phyloP scores from a whole-genome alignment of 768 basidiomycete genomes.

The Cantharellus anzutake region DNA sequence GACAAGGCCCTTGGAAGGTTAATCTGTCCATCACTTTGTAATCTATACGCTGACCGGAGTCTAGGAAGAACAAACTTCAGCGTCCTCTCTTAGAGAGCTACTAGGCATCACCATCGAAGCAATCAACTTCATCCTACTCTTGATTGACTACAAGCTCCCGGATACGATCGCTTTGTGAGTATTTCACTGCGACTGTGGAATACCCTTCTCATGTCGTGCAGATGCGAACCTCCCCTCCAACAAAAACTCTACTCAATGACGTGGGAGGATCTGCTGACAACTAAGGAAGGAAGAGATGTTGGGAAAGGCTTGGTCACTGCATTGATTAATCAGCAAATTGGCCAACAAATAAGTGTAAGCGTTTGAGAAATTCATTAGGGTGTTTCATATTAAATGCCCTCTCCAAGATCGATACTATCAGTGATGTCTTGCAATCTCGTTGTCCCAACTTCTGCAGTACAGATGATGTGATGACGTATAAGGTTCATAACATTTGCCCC shows the following conservation, averaged over 20 bases:
- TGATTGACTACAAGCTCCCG: conserved; percentile 78
- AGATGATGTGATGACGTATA: conserved; percentile 95
- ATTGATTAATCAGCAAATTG: conserved; percentile 95
- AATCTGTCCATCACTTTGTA: background rate
- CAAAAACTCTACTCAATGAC: conserved; percentile 48
- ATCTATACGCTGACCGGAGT: conserved; percentile 6
- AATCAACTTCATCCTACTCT: conserved; percentile 76
- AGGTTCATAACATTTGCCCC: conserved; percentile 27
- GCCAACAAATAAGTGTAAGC: conserved; percentile 82
- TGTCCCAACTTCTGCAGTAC: conserved; percentile 97
- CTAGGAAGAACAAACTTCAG: conserved; percentile 66
- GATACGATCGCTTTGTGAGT: conserved; percentile 68
- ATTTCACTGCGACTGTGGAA: background rate
- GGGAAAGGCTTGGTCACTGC: conserved; percentile 85
- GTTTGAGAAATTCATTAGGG: background rate
- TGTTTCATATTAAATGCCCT: background rate
- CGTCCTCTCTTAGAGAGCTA: conserved; percentile 55
- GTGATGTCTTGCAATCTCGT: conserved; percentile 80
- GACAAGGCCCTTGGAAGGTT: conserved; percentile 79
- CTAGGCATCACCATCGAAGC: conserved; percentile 82
- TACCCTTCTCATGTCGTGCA: conserved; percentile 14
- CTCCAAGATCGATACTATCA: conserved; percentile 84
- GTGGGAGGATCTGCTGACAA: conserved; percentile 75
- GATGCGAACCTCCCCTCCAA: conserved; percentile 58
- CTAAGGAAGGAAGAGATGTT: conserved; percentile 66